Conservation (phyloP, 2,329 filamentous ascomycete genomes). For the Stromatinia cepivora region DNA sequence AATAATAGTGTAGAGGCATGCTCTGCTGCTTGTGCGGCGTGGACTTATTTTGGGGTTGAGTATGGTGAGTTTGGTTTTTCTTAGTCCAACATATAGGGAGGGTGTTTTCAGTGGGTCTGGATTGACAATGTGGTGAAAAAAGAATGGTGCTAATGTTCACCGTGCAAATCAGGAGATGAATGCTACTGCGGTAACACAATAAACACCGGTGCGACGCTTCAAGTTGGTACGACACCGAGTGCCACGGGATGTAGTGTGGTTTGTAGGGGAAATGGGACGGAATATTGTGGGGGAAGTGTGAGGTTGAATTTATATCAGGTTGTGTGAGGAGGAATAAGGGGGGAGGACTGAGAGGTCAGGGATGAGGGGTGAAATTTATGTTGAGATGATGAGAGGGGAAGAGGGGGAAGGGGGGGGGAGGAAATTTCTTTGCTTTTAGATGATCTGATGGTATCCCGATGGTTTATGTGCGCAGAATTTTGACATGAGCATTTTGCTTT, state of each 20-base stretch:
- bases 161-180: background rate
- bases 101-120: background rate
- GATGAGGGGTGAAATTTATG: accelerated
- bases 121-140: background rate
- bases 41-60: constrained; percentile 44
- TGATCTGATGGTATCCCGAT: background rate
- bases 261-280: background rate
- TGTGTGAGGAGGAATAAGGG: background rate
- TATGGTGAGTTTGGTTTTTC: constrained; percentile 34
- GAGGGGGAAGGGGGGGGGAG: too few species aligned
- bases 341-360: background rate
- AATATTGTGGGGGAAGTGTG: constrained; percentile 4
- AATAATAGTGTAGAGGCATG: constrained; percentile 38
- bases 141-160: background rate
- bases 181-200: constrained; percentile 2
- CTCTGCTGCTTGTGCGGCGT: constrained; percentile 36
- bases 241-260: background rate
- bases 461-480: background rate
- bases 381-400: background rate
- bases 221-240: background rate
- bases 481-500: background rate
- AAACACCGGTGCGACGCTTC: background rate
- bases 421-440: background rate
- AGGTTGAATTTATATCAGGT: constrained; percentile 14
- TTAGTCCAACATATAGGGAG: background rate